These are phyloP conservation scores for Daphne laureola DNA, from an alignment of 441 rosid genomes.

Conservation along the genomic window DNA sequence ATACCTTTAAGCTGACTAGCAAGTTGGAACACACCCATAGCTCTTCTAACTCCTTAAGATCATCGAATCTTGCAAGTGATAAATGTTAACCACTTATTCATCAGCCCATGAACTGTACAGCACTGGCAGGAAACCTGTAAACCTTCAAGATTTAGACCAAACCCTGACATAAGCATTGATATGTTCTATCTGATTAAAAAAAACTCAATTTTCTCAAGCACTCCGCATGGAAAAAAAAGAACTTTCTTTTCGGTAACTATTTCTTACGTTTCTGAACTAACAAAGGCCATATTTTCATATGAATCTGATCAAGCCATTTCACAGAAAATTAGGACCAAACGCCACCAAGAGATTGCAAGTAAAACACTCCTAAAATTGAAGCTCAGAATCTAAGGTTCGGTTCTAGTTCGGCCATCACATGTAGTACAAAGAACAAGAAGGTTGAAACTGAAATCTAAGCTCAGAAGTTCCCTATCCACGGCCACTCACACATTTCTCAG, in stretches of 20 bases:
- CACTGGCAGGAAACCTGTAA: constrained; percentile 27
- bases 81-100: constrained; percentile 21
- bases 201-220: not conserved
- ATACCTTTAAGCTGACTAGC: constrained; percentile 35
- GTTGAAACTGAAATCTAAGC: not conserved
- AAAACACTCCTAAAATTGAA: not conserved
- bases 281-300: too few species aligned
- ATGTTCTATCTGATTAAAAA: not conserved
- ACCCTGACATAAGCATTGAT: not conserved
- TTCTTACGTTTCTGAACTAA: not conserved
- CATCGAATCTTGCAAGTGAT: constrained; percentile 38
- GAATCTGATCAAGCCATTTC: too few species aligned
- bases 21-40: constrained; percentile 39
- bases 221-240: not conserved
- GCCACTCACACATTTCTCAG: constrained; percentile 8
- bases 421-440: not conserved
- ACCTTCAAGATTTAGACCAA: constrained; percentile 13
- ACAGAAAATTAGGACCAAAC: not conserved
- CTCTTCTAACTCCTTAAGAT: constrained; percentile 38
- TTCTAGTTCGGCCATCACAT: constrained; percentile 1
- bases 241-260: not conserved
- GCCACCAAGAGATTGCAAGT: too few species aligned
- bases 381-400: not conserved
- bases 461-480: not conserved
- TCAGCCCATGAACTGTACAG: constrained; percentile 17